phyloP scores from a whole-genome alignment of 73 alveolate species.

The Uronychia setigera region DNA sequence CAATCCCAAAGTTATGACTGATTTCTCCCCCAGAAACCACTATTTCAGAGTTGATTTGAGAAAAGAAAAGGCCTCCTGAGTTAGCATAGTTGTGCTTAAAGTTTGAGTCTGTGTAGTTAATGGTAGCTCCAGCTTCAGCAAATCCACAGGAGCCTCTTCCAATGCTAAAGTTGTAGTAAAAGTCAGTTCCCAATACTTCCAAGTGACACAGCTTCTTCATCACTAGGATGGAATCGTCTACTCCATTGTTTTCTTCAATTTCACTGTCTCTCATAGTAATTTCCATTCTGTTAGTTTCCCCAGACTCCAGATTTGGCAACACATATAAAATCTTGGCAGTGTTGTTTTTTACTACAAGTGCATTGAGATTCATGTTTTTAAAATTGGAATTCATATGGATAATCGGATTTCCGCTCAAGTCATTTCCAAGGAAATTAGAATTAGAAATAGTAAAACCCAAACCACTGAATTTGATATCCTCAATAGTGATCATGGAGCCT shows the following conservation, averaged over 20 bases:
- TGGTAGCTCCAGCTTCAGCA: neutral
- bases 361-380: neutral
- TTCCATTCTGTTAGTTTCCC: neutral
- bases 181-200: neutral
- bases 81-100: neutral
- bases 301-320: neutral
- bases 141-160: constrained; percentile 1
- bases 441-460: neutral
- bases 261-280: neutral
- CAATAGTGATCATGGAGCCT: neutral
- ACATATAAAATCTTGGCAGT: neutral
- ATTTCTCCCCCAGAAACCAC: no score
- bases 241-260: neutral
- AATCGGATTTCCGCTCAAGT: neutral
- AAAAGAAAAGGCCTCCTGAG: neutral
- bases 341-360: neutral
- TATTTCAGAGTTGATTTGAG: no score
- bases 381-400: neutral
- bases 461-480: neutral
- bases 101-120: neutral
- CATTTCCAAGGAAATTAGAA: neutral
- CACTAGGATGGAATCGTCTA: neutral
- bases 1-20: no score
- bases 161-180: neutral
- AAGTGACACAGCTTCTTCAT: neutral